Base-by-base conservation (phyloP, 805 yeast genomes). In the Clavispora santaluciae region DNA sequence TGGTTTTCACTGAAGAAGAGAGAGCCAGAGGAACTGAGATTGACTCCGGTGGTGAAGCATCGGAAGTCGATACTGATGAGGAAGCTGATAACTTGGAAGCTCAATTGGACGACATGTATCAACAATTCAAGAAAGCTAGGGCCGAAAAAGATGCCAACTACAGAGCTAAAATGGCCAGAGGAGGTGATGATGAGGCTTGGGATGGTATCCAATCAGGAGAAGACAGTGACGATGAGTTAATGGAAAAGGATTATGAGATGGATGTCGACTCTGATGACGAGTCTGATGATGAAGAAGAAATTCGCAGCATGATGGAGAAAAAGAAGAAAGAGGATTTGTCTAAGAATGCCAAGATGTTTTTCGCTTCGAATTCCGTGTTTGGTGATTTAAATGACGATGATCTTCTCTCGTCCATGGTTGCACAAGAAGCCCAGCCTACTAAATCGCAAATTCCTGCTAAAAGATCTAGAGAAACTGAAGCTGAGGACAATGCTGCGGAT, bases 81-180 rank as follows among this genome's bases (percentile, higher is more conserved):
- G 83, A 78, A 49, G 56, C 69, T 8, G 90, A 81, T 55, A 78
- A 75, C 48, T 73, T 93, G 43, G 99, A 90, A 56, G 79, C 76
- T 8, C 86, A 89, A 64, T 72, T 93, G 43, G 88, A 90, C 59
- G 74, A 72, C 44, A 86, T 89, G 96, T 90, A 90, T 57, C 66
- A 70, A 38, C 70, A 75, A 29, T 88, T 78, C 59, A 86, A 86
- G 58, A 75, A 78, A 45, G 68, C 78, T 50, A 76, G 71, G 57
- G 72, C 84, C 22, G 89, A 84, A 58, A 75, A 77, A 51, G 83
- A 83, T 59, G 81, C 89, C 8, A 82, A 77, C 36, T 73, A 71
- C 53, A 73, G 77, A 50, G 89, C 91, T 18, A 84, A 80, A 56
- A 70, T 72, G 54, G 80, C 83, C 25, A 76, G 93, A 63, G 90